These are phyloP conservation scores for Tulasnella sp. DNA, from an alignment of 768 basidiomycete genomes.

Conservation along the genomic window DNA sequence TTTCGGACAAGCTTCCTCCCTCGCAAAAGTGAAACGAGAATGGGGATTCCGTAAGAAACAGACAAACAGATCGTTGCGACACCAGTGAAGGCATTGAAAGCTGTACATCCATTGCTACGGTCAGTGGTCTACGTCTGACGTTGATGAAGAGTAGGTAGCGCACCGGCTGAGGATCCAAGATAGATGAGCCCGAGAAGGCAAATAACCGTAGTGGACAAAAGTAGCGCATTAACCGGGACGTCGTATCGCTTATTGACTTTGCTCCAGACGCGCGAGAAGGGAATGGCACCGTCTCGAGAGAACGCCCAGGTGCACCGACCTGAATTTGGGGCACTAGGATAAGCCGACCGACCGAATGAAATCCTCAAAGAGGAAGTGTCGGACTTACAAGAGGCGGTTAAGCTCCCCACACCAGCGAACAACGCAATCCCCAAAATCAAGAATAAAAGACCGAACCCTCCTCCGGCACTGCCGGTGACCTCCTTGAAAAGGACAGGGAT, in stretches of 20 bases:
- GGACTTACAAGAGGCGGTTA: conserved; percentile 59
- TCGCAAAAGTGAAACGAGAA: conserved; percentile 56
- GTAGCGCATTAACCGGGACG: conserved; percentile 63
- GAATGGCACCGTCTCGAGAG: conserved; percentile 67
- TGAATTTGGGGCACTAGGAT: not conserved
- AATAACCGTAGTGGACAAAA: conserved; percentile 62
- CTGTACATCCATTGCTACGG: conserved; percentile 51
- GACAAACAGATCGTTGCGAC: conserved; percentile 69
- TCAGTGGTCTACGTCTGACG: not conserved
- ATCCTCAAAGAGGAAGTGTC: not conserved
- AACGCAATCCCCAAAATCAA: conserved; percentile 59
- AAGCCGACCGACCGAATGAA: not conserved
- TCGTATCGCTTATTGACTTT: conserved; percentile 50
- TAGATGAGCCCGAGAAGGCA: conserved; percentile 64
- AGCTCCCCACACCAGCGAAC: conserved; percentile 69
- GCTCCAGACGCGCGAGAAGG: conserved; percentile 55
- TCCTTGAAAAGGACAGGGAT: conserved; percentile 64
- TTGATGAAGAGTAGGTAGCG: not conserved
- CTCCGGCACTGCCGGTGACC: conserved; percentile 62
- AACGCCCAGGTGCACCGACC: conserved; percentile 69
- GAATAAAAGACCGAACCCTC: conserved; percentile 61
- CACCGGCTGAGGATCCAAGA: conserved; percentile 46
- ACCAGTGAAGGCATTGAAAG: conserved; percentile 70
- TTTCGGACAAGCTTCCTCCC: conserved; percentile 52
- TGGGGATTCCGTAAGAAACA: conserved; percentile 65